Base-by-base conservation (phyloP, 306 rosid genomes). In the Dalbergia oliveri region DNA sequence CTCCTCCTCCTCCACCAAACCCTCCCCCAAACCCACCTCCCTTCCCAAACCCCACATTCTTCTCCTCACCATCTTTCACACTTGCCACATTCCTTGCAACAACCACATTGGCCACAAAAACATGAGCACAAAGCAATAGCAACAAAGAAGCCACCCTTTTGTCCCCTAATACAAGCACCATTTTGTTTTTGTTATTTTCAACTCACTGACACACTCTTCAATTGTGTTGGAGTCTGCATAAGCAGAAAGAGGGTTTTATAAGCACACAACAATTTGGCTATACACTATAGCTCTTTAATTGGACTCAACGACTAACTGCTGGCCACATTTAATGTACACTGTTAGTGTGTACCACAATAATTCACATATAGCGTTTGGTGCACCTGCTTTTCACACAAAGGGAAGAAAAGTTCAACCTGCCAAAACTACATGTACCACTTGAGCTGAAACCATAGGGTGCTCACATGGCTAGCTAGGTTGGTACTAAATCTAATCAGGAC, bases 251-350 rank as follows among this genome's bases (percentile, higher is more conserved):
- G 67, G 49, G 4, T 81, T 86, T 79, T 85, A 87, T 88, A 83
- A 60, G 10, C 11, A 66, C 53, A 26, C 60, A 39, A 6, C 37
- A 16, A 12, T 19, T 19, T 11, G 15, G 21, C 18, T 61, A 13
- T 59, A 49, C 80, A 53, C 78, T 53, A 58, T 26, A 18, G 0
- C 35, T 61, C 83, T 66, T 90, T 73, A 87, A 82, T 77, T 13
- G 53, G 11, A 44, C 86, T 82, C 97, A 94, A 90, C 98, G 0
- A 58, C 97, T 39, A 90, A 49, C 97, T 34, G 79, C 65, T 87
- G 37, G 7, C 76, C 64, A 53, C 90, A 82, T 85, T 89, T 50
- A 89, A 43, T 86, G 73, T 21, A 59, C 44, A 33, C 16, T 54
- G 13, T 26, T 80, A 45, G 41, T 37, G 41, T 5, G 41, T 35